Conservation (phyloP, 148 eudicot genomes). For the Pharnaceum exiguum region DNA sequence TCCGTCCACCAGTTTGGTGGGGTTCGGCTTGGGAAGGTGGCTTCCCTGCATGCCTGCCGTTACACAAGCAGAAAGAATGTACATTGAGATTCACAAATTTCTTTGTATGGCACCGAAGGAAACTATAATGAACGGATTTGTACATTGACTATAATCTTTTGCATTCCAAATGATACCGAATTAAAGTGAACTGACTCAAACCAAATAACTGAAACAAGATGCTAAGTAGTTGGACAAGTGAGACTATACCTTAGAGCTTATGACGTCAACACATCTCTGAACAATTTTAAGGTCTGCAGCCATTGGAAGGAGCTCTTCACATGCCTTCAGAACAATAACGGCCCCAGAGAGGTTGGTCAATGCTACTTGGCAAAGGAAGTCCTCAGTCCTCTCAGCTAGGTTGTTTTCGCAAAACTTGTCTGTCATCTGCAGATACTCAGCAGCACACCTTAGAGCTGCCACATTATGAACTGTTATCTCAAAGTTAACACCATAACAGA, state of each 20-base stretch:
- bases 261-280: conserved; percentile 68
- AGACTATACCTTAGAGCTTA: conserved; percentile 52
- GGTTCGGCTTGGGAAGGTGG: conserved; percentile 73
- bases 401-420: conserved; percentile 69
- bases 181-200: background rate
- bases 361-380: conserved; percentile 79
- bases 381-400: conserved; percentile 79
- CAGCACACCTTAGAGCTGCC: conserved; percentile 84
- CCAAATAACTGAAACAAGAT: no score
- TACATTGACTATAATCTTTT: background rate
- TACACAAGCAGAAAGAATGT: background rate
- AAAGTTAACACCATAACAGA: conserved; percentile 92
- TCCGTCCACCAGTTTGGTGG: conserved; percentile 99
- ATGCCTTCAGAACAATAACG: conserved; percentile 67
- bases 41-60: conserved; percentile 73
- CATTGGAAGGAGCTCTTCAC: conserved; percentile 72
- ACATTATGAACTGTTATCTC: conserved; percentile 93
- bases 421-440: conserved; percentile 83
- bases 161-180: background rate
- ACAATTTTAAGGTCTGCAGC: conserved; percentile 55
- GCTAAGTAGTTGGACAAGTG: no score
- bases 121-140: background rate
- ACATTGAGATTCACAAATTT: background rate
- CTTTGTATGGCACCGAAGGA: background rate
- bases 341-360: conserved; percentile 71